Conservation (phyloP, 257 asterid species). For the Fraxinus quadrangulata region DNA sequence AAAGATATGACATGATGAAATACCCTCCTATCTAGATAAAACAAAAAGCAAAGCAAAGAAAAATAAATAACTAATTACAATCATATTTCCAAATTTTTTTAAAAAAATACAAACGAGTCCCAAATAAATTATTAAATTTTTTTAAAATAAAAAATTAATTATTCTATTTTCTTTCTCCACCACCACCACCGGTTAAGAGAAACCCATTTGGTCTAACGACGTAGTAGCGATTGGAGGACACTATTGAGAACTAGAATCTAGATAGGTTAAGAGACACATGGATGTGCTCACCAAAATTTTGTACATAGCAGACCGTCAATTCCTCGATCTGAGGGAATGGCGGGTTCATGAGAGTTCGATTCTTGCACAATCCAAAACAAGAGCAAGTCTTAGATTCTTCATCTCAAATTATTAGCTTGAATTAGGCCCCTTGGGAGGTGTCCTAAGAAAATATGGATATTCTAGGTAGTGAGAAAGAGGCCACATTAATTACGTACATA, state of each 20-base stretch:
- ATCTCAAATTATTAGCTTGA: slow-evolving; percentile 67
- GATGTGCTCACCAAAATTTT: not conserved
- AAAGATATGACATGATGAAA: too few species aligned
- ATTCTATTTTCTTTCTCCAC: too few species aligned
- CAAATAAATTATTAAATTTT: too few species aligned
- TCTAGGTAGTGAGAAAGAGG: slow-evolving; percentile 46
- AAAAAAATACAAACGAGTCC: too few species aligned
- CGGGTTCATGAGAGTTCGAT: slow-evolving; percentile 27
- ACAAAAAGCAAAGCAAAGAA: too few species aligned
- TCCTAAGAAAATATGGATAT: slow-evolving; percentile 33
- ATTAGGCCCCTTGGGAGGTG: slow-evolving; percentile 56
- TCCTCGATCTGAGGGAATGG: slow-evolving; percentile 71
- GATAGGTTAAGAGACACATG: slow-evolving; percentile 11
- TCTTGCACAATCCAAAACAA: slow-evolving; percentile 58
- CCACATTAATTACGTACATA: slow-evolving; percentile 66
- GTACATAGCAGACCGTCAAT: slow-evolving; percentile 27
- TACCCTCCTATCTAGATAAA: too few species aligned
- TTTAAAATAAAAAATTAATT: too few species aligned
- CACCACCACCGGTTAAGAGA: too few species aligned
- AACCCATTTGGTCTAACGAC: slow-evolving; percentile 47
- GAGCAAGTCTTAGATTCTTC: slow-evolving; percentile 51
- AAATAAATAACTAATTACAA: too few species aligned
- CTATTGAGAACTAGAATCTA: slow-evolving; percentile 46
- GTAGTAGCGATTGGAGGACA: slow-evolving; percentile 56
- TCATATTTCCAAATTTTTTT: too few species aligned